phyloP scores from a whole-genome alignment of 2,329 filamentous ascomycete species.

The Aureobasidium melanogenum region DNA sequence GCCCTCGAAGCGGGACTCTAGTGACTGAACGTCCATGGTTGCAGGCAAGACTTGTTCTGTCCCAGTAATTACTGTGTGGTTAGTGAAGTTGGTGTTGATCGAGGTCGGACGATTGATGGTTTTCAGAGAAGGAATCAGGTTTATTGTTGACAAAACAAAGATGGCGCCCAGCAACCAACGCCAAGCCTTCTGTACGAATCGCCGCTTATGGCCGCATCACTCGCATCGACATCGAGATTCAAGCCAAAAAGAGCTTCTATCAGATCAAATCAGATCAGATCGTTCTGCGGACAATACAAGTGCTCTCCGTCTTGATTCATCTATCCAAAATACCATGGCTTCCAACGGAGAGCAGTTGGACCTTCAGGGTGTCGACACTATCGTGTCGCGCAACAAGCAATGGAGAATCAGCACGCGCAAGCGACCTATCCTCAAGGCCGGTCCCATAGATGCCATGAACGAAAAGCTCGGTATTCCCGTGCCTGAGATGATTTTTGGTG shows the following conservation, averaged over 20 bases:
- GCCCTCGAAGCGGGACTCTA: slow-evolving; percentile 84
- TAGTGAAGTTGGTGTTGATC: not conserved
- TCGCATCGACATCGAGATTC: not conserved
- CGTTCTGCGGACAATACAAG: not conserved
- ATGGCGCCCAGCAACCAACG: slow-evolving; percentile 4
- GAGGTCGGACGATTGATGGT: not conserved
- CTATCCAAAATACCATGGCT: slow-evolving; percentile 31
- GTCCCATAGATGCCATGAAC: slow-evolving; percentile 79
- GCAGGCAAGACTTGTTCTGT: not conserved
- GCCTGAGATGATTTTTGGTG: slow-evolving; percentile 98
- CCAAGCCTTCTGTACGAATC: not conserved
- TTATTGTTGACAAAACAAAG: slow-evolving; percentile 11
- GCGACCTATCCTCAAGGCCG: slow-evolving; percentile 87
- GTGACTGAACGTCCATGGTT: slow-evolving; percentile 62
- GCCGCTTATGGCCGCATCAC: not conserved
- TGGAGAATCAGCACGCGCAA: slow-evolving; percentile 66
- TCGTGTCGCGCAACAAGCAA: slow-evolving; percentile 20
- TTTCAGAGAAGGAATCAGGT: not conserved
- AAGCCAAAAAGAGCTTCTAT: not conserved
- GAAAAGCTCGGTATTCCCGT: slow-evolving; percentile 72
- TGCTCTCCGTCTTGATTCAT: not conserved
- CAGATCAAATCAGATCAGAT: not conserved
- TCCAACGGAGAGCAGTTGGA: slow-evolving; percentile 35
- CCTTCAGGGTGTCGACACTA: slow-evolving; percentile 14
- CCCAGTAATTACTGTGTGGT: not conserved